Evolutionary conservation across 2,329 filamentous ascomycete genomes (phyloP).

Genomic region (Dendryphion nanum): DNA sequence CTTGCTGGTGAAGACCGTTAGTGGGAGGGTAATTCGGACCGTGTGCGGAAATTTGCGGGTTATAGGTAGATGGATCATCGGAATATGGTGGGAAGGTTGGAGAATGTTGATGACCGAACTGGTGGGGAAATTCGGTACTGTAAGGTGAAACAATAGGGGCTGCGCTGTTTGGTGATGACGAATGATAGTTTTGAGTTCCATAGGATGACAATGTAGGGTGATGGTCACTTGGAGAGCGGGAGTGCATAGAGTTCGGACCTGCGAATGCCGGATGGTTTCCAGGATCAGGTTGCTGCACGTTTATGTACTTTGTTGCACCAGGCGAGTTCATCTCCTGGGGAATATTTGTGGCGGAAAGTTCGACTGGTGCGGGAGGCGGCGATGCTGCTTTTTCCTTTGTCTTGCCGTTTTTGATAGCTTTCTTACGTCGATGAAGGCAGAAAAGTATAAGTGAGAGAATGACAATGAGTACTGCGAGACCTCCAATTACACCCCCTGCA

Average conservation of each 20-base stretch:
- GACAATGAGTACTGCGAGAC: constrained; percentile 30
- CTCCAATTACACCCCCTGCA: constrained; percentile 42
- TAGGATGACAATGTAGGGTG: constrained; percentile 16
- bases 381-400: constrained; percentile 7
- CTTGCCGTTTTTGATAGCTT: constrained; percentile 19
- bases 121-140: constrained; percentile 12
- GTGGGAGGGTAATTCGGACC: constrained; percentile 21
- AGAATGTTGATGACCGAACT: background rate
- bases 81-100: constrained; percentile 11
- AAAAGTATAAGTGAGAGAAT: constrained; percentile 34
- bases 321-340: constrained; percentile 29
- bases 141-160: constrained; percentile 14
- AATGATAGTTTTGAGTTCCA: constrained; percentile 15
- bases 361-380: constrained; percentile 25
- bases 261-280: constrained; percentile 19
- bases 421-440: constrained; percentile 38
- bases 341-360: constrained; percentile 28
- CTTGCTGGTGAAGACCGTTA: constrained; percentile 15
- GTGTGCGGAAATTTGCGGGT: constrained; percentile 19
- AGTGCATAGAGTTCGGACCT: constrained; percentile 12
- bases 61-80: constrained; percentile 9
- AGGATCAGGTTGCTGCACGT: constrained; percentile 17
- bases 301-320: constrained; percentile 25
- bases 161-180: constrained; percentile 14
- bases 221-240: constrained; percentile 19